Evolutionary conservation across 306 rosid genomes (phyloP).

Genomic region (Echinosophora koreensis): DNA sequence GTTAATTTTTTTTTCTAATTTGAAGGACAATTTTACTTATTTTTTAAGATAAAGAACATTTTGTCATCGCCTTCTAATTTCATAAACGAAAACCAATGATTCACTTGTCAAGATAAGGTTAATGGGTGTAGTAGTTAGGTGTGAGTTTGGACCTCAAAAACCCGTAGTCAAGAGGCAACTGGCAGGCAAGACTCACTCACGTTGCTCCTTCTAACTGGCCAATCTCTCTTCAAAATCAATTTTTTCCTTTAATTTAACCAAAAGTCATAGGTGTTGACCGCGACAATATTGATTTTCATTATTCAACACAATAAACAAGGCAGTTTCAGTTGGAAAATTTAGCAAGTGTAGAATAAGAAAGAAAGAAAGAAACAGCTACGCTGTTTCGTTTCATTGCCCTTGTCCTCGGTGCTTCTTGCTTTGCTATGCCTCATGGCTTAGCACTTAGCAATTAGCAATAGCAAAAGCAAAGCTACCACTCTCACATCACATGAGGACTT

Average conservation of each 20-base stretch:
- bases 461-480: neutral
- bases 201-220: neutral
- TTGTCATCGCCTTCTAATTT: too few relatives aligned
- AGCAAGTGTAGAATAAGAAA: neutral
- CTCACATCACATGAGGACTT: constrained; percentile 21
- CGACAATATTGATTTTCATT: constrained; percentile 4
- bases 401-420: too few relatives aligned
- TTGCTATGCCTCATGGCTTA: neutral
- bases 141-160: neutral
- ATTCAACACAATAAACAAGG: constrained; percentile 9
- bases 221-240: neutral
- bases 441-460: neutral
- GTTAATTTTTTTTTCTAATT: too few relatives aligned
- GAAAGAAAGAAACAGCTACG: constrained; percentile 48
- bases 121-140: neutral
- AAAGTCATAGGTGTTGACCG: constrained; percentile 48
- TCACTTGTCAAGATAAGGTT: too few relatives aligned
- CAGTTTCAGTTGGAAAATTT: constrained; percentile 33
- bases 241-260: constrained; percentile 1
- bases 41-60: too few relatives aligned
- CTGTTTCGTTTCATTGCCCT: too few relatives aligned
- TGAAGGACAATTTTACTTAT: too few relatives aligned
- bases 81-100: too few relatives aligned
- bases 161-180: constrained; percentile 10
- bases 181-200: neutral